Evolutionary conservation across 1,284 basidiomycete species (phyloP), one percentile per base, ranked within the genome.

Genomic region (Puccinia triticina): DNA sequence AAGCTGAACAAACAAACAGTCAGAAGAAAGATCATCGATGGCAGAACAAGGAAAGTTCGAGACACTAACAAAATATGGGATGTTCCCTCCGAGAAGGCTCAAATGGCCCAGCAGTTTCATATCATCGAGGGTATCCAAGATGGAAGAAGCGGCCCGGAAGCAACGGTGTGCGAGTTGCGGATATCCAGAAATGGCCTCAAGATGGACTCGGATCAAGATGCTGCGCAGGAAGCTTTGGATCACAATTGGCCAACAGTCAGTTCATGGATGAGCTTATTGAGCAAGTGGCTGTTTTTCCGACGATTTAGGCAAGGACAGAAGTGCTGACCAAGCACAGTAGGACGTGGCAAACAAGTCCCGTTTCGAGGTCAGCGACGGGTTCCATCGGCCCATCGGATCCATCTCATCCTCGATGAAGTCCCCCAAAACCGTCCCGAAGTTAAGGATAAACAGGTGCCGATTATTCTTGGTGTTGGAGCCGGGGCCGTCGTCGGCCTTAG

Each of bases 61-160:
- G 29, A 34, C 16, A 40, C 71, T 72, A 12, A 72, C 71, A 34
- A 72, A 72, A 72, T 72, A 72, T 18, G 71, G 71, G 16, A 53
- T 53, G 26, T 14, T 23, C 23, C 23, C 46, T 26, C 8, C n/a
- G 34, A 72, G 48, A 29, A 72, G 46, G 12, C 53, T 5, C 48
- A 72, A 72, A 29, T 50, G 71, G 5, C 71, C 71, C 32, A 72
- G 71, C 2, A 53, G 43, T 72, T 48, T 72, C 46, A 72, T n/a
- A 26, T 72, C 71, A 26, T 53, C 71, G n/a, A 72, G 12, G 40
- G 26, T 34, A 53, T 72, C 48, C 71, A 72, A 72, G 48, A 48
- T 53, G 43, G 48, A 32, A 8, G 71, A 53, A 11, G 46, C 71
- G 34, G 71, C 71, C 53, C 53, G 71, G n/a, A 72, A 32, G 48